Evolutionary conservation across 495 filamentous ascomycete genomes (phyloP), one percentile per base, ranked within the genome.

Genomic region (Penicillium psychrofluorescens): DNA sequence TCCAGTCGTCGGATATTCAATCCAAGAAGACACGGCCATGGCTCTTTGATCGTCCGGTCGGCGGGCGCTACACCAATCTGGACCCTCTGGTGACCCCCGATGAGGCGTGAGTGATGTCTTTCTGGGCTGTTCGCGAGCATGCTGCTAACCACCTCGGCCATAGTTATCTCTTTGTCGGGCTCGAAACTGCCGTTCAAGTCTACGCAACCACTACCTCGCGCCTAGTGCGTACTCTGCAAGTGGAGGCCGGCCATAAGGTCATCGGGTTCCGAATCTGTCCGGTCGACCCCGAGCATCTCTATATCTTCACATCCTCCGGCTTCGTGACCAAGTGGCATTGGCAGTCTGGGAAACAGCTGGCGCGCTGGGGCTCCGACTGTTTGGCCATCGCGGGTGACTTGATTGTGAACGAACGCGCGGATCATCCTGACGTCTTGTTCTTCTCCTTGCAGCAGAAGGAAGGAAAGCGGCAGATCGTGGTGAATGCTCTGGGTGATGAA

Each of bases 131-230:
- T 30, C 14, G 9, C 2, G 36, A 35, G 41, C 37, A 31, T 45
- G 40, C 56, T 40, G 62, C 69, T 44, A 72, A 44, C 40, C 31
- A 1, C 40, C 47, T 12, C 16, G 38, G 35, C 41, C 28, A 32
- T 48, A 89, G 85, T 47, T 75, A 82, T 66, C 55, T 96, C 16
- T 75, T 95, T 28, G 51, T 94, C 34, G 80, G 76, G 4, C 76
- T 76, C 34, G 58, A 66, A 8, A 72, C 67, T 8, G 77, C 84
- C 4, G 72, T 98, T 40, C 83, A 86, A 54, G 75, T 97, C 11
- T 94, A 90, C 63, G 85, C 89, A 0, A 80, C 85, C 30, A 68
- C 80, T 30, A 88, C 85, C 36, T 95, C 90, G 5, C 77, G 92
- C 29, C 77, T 90, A 8, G 62, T 86, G 29, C 82, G 87, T 36